Conservation (phyloP, 805 yeast genomes). For the Saccharomycopsis fermentans region DNA sequence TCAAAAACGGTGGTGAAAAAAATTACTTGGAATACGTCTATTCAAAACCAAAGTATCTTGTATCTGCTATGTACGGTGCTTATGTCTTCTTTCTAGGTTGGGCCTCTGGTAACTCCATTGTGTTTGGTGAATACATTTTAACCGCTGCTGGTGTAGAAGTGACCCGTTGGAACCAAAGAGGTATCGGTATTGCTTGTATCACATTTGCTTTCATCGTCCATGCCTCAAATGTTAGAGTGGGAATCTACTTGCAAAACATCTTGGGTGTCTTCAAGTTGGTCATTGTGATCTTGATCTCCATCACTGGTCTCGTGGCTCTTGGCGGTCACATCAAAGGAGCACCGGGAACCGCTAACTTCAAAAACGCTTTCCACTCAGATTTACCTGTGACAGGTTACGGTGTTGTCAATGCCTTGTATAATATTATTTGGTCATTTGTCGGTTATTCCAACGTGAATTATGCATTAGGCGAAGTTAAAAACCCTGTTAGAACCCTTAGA, state of each 20-base stretch:
- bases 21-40: conserved; percentile 67
- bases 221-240: conserved; percentile 50
- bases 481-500: conserved; percentile 60
- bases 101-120: conserved; percentile 79
- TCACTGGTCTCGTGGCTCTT: conserved; percentile 78
- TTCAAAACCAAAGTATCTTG: conserved; percentile 56
- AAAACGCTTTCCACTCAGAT: conserved; percentile 38
- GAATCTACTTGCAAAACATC: conserved; percentile 53
- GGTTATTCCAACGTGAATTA: conserved; percentile 80
- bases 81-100: conserved; percentile 70
- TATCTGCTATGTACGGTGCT: conserved; percentile 57
- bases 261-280: conserved; percentile 66
- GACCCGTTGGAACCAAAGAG: conserved; percentile 70
- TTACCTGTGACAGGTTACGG: conserved; percentile 50
- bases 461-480: conserved; percentile 68
- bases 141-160: conserved; percentile 62
- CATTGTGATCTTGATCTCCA: conserved; percentile 57
- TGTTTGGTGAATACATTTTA: conserved; percentile 67
- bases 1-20: conserved; percentile 81
- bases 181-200: conserved; percentile 64
- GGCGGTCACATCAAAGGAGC: conserved; percentile 54
- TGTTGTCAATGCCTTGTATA: conserved; percentile 65
- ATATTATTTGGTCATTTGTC: conserved; percentile 76
- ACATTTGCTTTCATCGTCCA: conserved; percentile 61
- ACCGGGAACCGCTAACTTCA: conserved; percentile 49